Base-by-base conservation (phyloP, 352 stramenopile genomes). In the Phytophthora tentaculata region DNA sequence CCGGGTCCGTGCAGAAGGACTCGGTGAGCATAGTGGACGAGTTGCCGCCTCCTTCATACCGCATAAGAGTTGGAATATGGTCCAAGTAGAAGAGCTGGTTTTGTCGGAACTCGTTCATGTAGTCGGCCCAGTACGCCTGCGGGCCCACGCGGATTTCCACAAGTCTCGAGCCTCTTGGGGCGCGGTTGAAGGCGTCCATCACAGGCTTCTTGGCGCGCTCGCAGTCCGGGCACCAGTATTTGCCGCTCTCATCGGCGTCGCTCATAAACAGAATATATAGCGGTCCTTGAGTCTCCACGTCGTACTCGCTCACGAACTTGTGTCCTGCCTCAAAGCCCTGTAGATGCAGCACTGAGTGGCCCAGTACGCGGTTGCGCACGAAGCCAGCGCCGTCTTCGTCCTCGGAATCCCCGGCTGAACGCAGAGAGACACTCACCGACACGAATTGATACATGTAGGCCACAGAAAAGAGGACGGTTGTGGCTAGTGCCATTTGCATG, bases 201-300 rank as follows among this genome's bases (percentile, higher is more conserved):
- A 95, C 77, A 20, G 85, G 83, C 56, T 86, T 83, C 62, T 90
- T 86, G 54, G 84, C 87, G 5, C 68, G 69, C 41, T 84, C 79
- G 52, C 87, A 95, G 83, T 95, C 87, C 23, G 76, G 74, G 58
- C 87, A 95, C 87, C 87, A 95, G 71, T 95, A 92, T 56, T 79
- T 88, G 61, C 85, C 84, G 23, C 81, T 77, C 17, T 74, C 76
- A 64, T 90, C 68, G 9, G 64, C 79, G 67, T 91, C 82, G 63
- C 84, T 91, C 84, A 93, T 92, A 53, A 95, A 82, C 32, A 95
- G 56, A 24, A 95, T 79, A 61, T 84, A 95, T 32, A 95, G 54
- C 20, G 81, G 83, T 0, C 87, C 87, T 24, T 91, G 80, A 6
- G 57, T 72, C 45, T 85, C 70, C 29, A 92, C 79, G 37, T 95